A percentile compares a stretch with the other conserved stretches of the same genome.
Evolutionary conservation across 2,329 filamentous ascomycete genomes (phyloP).

Genomic region (Thelonectria blattea): DNA sequence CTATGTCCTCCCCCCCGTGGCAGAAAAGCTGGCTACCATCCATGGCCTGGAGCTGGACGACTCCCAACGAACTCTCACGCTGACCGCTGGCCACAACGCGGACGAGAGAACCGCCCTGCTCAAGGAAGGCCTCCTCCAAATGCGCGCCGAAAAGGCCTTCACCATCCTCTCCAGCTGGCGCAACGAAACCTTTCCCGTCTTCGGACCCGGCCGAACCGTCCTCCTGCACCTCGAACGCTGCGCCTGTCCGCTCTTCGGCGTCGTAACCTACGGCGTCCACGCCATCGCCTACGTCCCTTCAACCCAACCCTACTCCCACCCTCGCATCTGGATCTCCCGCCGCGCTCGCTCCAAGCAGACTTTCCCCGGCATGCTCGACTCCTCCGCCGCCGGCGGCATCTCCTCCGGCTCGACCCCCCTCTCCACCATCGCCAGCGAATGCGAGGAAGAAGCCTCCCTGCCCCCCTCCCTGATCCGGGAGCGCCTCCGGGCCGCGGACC

Average conservation of each 20-base stretch:
- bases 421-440: not conserved
- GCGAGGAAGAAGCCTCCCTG: slow-evolving; percentile 1
- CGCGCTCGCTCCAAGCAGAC: not conserved
- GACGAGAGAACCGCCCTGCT: not conserved
- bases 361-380: slow-evolving; percentile 7
- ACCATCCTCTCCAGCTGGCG: not conserved
- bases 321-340: slow-evolving; percentile 2
- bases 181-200: slow-evolving; percentile 2
- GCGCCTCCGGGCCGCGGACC: not conserved
- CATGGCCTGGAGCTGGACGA: not conserved
- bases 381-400: not conserved
- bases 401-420: not conserved
- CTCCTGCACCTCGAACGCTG: slow-evolving; percentile 6
- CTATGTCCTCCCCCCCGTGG: not conserved
- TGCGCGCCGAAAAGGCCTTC: not conserved
- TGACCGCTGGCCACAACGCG: not conserved
- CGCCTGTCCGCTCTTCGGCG: slow-evolving; percentile 3
- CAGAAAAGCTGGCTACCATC: not conserved
- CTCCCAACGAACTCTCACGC: not conserved
- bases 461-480: not conserved
- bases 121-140: not conserved
- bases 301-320: not conserved
- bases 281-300: slow-evolving; percentile 1
- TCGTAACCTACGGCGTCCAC: slow-evolving; percentile 3
- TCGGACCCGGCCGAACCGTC: not conserved